Percentiles rank a stretch among this genome's conserved stretches.
Evolutionary conservation across 2,329 filamentous ascomycete species (phyloP).

Genomic region (Colletotrichum navitas): DNA sequence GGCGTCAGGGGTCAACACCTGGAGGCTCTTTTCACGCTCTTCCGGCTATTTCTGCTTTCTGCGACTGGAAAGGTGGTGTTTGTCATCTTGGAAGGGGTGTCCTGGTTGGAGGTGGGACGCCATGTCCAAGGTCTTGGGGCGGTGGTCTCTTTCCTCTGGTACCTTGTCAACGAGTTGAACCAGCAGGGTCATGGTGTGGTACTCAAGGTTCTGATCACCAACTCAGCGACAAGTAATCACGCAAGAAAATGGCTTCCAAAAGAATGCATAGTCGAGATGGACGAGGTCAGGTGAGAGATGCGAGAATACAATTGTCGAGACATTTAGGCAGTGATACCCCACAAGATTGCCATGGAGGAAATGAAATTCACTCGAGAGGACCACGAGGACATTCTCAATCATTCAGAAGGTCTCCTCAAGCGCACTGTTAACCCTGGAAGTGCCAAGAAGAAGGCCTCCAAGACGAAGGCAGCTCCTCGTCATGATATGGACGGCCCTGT

Average conservation of each 20-base stretch:
- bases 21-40: not conserved
- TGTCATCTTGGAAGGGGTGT: slow-evolving; percentile 14
- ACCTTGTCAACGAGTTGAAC: slow-evolving; percentile 15
- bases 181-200: not conserved
- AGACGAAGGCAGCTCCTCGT: too few relatives aligned
- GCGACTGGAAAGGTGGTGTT: slow-evolving; percentile 7
- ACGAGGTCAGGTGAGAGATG: slow-evolving; percentile 5
- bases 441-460: too few relatives aligned
- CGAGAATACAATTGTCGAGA: too few relatives aligned
- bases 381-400: too few relatives aligned
- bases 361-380: too few relatives aligned
- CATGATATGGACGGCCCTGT: too few relatives aligned
- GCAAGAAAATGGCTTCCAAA: not conserved
- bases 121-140: not conserved
- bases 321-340: too few relatives aligned
- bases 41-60: not conserved
- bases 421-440: too few relatives aligned
- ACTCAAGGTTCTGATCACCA: slow-evolving; percentile 16
- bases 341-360: too few relatives aligned
- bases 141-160: not conserved
- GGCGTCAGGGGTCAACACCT: slow-evolving; percentile 2
- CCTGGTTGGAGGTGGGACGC: slow-evolving; percentile 5
- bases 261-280: slow-evolving; percentile 14
- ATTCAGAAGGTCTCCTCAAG: too few relatives aligned
- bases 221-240: slow-evolving; percentile 13